Conservation (phyloP, 352 stramenopile genomes). For the Phytophthora pinifolia region DNA sequence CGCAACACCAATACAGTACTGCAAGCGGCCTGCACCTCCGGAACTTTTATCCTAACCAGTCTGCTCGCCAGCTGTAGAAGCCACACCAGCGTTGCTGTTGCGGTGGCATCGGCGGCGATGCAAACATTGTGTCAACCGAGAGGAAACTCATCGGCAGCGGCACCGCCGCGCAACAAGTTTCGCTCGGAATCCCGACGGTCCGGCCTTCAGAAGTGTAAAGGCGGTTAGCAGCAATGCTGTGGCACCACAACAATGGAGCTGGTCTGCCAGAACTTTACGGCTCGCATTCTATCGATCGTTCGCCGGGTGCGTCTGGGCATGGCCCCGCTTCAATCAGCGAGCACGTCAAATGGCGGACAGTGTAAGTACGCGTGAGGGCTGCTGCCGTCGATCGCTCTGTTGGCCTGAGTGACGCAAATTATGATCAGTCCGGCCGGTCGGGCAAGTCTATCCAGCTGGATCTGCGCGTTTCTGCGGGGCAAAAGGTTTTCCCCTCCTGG, state of each 20-base stretch:
- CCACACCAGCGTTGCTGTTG: constrained; percentile 2
- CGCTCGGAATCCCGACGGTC: too few species aligned
- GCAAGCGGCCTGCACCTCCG: constrained; percentile 22
- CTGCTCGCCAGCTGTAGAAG: constrained; percentile 23
- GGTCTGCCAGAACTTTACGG: constrained; percentile 8
- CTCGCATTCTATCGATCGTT: constrained; percentile 17
- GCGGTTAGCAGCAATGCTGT: constrained; percentile 9
- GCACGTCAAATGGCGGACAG: constrained; percentile 8
- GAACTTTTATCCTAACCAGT: constrained; percentile 21
- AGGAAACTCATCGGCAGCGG: background rate
- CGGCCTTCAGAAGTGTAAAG: background rate
- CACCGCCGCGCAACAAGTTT: constrained; percentile 1
- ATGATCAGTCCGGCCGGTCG: constrained; percentile 24
- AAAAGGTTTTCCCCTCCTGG: constrained; percentile 31
- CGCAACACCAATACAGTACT: background rate
- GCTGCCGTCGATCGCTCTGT: constrained; percentile 14
- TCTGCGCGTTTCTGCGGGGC: constrained; percentile 25
- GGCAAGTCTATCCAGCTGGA: constrained; percentile 3
- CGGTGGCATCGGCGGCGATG: background rate
- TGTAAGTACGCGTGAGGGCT: constrained; percentile 10
- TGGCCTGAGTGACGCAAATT: constrained; percentile 18
- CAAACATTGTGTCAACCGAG: background rate
- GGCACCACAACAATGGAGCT: background rate
- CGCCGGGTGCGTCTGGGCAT: constrained; percentile 16
- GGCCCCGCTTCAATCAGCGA: background rate